Conservation (phyloP, 441 rosid genomes). For the Jatropha podagrica region DNA sequence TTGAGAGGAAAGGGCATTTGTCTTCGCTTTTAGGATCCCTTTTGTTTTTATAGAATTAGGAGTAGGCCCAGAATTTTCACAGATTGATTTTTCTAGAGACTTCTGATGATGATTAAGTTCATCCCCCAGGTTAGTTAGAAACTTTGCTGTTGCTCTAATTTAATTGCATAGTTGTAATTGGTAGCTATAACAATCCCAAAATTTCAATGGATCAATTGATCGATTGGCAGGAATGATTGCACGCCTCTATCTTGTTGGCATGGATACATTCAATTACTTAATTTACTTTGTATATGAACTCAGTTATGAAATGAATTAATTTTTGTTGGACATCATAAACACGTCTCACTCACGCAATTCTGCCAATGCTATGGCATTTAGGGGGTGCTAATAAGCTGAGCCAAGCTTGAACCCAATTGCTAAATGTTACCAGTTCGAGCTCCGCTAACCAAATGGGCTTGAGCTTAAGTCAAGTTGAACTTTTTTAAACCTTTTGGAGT, state of each 20-base stretch:
- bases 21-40: conserved; percentile 4
- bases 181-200: conserved; percentile 13
- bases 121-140: neutral
- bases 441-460: no score
- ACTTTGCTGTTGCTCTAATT: neutral
- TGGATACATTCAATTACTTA: neutral
- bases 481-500: no score
- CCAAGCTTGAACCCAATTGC: no score
- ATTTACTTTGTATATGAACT: neutral
- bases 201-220: conserved; percentile 10
- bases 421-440: no score
- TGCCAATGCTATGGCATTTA: no score
- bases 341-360: no score
- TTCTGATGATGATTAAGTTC: conserved; percentile 8
- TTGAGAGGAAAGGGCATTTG: conserved; percentile 14
- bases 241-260: neutral
- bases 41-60: neutral
- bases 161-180: conserved; percentile 18
- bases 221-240: neutral
- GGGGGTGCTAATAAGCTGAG: no score
- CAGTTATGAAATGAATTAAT: neutral
- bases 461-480: no score
- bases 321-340: no score
- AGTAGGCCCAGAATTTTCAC: conserved; percentile 10
- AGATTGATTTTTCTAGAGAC: conserved; percentile 1